Conservation (phyloP, 257 asterid genomes). For the Apocynum venetum region DNA sequence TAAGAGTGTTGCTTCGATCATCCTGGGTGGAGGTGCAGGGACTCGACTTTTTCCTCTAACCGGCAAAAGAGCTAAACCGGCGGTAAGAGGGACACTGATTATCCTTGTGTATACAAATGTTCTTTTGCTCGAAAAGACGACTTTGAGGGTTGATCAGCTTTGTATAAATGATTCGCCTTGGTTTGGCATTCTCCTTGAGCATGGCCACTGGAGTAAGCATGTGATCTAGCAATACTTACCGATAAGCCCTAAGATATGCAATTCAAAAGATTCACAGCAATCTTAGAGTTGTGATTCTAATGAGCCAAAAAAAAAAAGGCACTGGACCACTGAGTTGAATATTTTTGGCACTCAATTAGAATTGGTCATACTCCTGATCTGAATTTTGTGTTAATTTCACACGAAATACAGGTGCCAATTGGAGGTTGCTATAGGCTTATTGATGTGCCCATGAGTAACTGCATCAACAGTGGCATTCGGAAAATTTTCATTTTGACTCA, state of each 20-base stretch:
- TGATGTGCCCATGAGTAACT: slow-evolving; percentile 96
- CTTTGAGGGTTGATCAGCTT: not conserved
- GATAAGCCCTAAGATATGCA: too few relatives aligned
- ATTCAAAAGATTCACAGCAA: not conserved
- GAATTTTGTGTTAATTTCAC: not conserved
- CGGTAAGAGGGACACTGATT: slow-evolving; percentile 45
- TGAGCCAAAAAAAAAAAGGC: too few relatives aligned
- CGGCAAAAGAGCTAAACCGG: slow-evolving; percentile 86
- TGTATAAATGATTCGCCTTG: too few relatives aligned
- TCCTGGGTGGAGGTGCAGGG: slow-evolving; percentile 95
- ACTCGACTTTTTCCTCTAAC: slow-evolving; percentile 98
- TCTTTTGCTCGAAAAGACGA: not conserved
- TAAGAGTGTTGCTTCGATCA: slow-evolving; percentile 66
- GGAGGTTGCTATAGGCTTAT: slow-evolving; percentile 95
- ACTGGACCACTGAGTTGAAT: not conserved
- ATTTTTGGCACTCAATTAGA: not conserved
- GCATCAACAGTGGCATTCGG: slow-evolving; percentile 90
- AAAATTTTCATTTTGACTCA: slow-evolving; percentile 91
- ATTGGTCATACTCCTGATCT: not conserved
- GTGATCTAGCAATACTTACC: too few relatives aligned
- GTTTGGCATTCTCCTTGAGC: too few relatives aligned
- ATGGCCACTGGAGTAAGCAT: too few relatives aligned
- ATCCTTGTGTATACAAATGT: not conserved
- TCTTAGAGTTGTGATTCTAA: too few relatives aligned
- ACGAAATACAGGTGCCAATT: slow-evolving; percentile 67